These are phyloP conservation scores for Talaromyces wortmannii DNA, from an alignment of 495 filamentous ascomycete genomes.

Conservation along the genomic window DNA sequence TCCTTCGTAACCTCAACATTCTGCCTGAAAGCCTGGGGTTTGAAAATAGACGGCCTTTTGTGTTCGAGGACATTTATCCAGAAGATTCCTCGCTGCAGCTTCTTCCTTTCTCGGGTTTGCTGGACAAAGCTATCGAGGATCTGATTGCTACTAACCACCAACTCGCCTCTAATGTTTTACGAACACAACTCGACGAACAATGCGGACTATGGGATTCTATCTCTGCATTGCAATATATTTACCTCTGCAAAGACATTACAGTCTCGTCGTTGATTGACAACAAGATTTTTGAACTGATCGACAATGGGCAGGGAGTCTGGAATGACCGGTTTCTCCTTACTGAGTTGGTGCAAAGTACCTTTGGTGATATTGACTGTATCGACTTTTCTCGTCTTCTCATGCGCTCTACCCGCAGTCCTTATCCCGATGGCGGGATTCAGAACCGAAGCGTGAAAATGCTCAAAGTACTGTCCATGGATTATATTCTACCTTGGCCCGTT, in stretches of 20 bases:
- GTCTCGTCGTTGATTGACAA: slow-evolving; percentile 53
- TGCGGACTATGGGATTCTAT: slow-evolving; percentile 63
- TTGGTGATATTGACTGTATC: slow-evolving; percentile 41
- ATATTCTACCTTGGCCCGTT: slow-evolving; percentile 75
- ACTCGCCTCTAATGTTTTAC: slow-evolving; percentile 56
- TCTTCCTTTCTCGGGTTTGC: slow-evolving; percentile 69
- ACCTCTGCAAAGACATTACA: slow-evolving; percentile 65
- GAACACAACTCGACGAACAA: slow-evolving; percentile 55
- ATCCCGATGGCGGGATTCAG: slow-evolving; percentile 5
- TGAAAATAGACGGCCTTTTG: slow-evolving; percentile 32
- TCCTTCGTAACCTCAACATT: slow-evolving; percentile 57
- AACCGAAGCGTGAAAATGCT: slow-evolving; percentile 43
- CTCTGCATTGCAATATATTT: slow-evolving; percentile 62
- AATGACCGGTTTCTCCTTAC: slow-evolving; percentile 77
- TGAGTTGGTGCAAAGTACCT: slow-evolving; percentile 66
- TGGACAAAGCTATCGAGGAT: slow-evolving; percentile 57
- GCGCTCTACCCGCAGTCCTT: slow-evolving; percentile 20
- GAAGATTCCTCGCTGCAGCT: slow-evolving; percentile 23
- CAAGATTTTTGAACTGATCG: slow-evolving; percentile 72
- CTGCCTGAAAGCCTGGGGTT: slow-evolving; percentile 10
- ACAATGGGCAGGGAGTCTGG: slow-evolving; percentile 60
- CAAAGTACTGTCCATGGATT: slow-evolving; percentile 49
- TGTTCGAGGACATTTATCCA: slow-evolving; percentile 49
- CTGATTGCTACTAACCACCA: slow-evolving; percentile 71
- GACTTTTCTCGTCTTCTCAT: slow-evolving; percentile 55